A percentile compares a stretch with the other conserved stretches of the same genome.
These are phyloP conservation scores for Penicillium coprophilum DNA, from an alignment of 495 filamentous ascomycete genomes.

Conservation along the genomic window DNA sequence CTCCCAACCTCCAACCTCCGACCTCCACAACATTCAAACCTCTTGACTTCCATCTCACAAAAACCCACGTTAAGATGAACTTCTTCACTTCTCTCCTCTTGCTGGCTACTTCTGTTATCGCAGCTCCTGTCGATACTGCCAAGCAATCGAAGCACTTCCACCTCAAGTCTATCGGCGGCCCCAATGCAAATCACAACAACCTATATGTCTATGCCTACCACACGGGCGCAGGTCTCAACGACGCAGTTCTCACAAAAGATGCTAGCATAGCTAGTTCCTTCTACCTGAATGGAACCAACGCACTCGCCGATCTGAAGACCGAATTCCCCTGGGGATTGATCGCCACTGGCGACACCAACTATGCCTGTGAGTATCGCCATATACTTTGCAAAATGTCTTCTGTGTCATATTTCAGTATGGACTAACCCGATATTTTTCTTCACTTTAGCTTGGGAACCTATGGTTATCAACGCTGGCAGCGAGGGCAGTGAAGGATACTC, in stretches of 20 bases:
- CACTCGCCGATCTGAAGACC: slow-evolving; percentile 15
- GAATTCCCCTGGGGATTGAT: slow-evolving; percentile 38
- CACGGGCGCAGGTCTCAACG: slow-evolving; percentile 48
- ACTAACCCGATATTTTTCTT: slow-evolving; percentile 5
- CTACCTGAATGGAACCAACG: slow-evolving; percentile 44
- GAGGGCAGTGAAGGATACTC: slow-evolving; percentile 39
- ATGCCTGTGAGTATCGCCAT: slow-evolving; percentile 22
- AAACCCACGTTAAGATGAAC: slow-evolving; percentile 29
- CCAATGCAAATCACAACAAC: slow-evolving; percentile 35
- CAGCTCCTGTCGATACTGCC: slow-evolving; percentile 22
- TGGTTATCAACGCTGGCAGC: slow-evolving; percentile 42
- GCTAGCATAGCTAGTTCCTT: slow-evolving; percentile 26
- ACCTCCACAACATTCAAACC: not conserved
- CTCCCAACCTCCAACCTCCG: not conserved
- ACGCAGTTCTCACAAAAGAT: slow-evolving; percentile 41
- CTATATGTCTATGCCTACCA: slow-evolving; percentile 51
- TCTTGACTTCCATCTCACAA: not conserved
- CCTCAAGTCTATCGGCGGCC: slow-evolving; percentile 42
- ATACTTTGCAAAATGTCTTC: not conserved
- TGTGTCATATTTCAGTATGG: not conserved
- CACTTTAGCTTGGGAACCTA: slow-evolving; percentile 40
- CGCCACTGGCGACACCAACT: slow-evolving; percentile 25
- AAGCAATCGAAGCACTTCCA: slow-evolving; percentile 33
- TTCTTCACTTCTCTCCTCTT: slow-evolving; percentile 34
- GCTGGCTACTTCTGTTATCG: slow-evolving; percentile 28